A percentile compares a stretch with the other conserved stretches of the same genome.
These are phyloP conservation scores for Inonotus hispidus DNA, from an alignment of 1,284 basidiomycete genomes.

Conservation along the genomic window DNA sequence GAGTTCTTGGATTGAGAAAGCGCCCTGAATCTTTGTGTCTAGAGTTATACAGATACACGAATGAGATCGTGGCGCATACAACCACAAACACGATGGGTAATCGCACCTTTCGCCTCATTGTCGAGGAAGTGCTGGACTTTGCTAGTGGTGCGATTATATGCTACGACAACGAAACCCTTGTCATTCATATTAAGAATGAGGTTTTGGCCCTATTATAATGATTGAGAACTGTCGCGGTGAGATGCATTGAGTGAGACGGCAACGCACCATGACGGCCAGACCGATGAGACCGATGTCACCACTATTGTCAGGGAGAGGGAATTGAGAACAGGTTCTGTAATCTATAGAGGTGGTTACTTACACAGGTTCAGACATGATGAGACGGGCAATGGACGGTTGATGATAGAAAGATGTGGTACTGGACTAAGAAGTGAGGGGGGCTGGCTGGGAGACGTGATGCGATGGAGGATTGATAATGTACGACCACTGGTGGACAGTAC, in stretches of 20 bases:
- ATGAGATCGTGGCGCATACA: conserved; percentile 3
- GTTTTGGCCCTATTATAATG: conserved; percentile 76
- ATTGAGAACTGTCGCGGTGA: conserved; percentile 5
- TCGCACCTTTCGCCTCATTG: conserved; percentile 94
- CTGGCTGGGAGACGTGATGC: conserved; percentile 2
- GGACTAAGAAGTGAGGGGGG: conserved; percentile 3
- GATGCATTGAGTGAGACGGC: conserved; percentile 10
- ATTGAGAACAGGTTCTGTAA: not conserved
- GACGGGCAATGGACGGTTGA: not conserved
- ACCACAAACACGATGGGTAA: conserved; percentile 12
- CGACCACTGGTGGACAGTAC: not conserved
- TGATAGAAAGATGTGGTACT: not conserved
- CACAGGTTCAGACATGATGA: conserved; percentile 17
- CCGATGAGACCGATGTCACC: conserved; percentile 93
- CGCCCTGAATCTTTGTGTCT: conserved; percentile 95
- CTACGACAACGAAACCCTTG: conserved; percentile 97
- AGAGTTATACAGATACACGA: conserved; percentile 12
- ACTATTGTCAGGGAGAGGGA: conserved; percentile 33
- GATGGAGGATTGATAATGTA: conserved; percentile 12
- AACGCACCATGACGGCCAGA: conserved; percentile 89
- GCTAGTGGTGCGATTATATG: conserved; percentile 94
- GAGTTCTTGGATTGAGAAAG: conserved; percentile 91
- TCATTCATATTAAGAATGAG: conserved; percentile 98
- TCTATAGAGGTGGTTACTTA: not conserved
- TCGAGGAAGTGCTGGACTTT: conserved; percentile 96